Percentiles rank a stretch among this genome's conserved stretches.
Evolutionary conservation across 176 grass and related monocot genomes (phyloP).

Genomic region (Avena atlantica): DNA sequence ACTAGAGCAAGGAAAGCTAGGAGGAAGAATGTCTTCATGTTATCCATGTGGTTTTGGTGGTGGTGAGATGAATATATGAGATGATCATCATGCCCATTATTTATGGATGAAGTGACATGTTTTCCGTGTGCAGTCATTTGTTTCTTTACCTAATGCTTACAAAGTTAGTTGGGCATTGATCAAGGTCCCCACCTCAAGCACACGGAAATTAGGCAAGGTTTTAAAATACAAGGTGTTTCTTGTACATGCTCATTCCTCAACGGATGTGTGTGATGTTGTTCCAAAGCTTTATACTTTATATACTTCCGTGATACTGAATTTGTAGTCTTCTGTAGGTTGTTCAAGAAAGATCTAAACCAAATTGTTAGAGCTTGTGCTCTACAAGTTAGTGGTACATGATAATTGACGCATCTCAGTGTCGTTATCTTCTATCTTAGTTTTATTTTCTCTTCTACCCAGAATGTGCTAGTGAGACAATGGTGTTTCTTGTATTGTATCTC

Average conservation of each 20-base stretch:
- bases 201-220: not conserved
- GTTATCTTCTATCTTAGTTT: not conserved
- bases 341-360: not conserved
- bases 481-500: not conserved
- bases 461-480: not conserved
- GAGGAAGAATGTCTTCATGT: conserved; percentile 1
- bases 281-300: not conserved
- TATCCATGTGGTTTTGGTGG: not conserved
- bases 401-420: not conserved
- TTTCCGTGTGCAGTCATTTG: not conserved
- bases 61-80: not conserved
- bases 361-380: not conserved
- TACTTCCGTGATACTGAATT: not conserved
- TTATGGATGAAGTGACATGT: not conserved
- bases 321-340: not conserved
- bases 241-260: not conserved
- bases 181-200: not conserved
- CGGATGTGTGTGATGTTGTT: not conserved
- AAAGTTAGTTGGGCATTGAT: not conserved
- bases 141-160: not conserved
- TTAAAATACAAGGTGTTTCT: not conserved
- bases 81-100: not conserved
- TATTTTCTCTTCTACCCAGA: not conserved
- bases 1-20: not conserved
- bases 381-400: not conserved